A percentile compares a stretch with the other conserved stretches of the same genome.
Conservation (phyloP, 2,329 filamentous ascomycete genomes). For the Phyllosticta paracitricarpa region DNA sequence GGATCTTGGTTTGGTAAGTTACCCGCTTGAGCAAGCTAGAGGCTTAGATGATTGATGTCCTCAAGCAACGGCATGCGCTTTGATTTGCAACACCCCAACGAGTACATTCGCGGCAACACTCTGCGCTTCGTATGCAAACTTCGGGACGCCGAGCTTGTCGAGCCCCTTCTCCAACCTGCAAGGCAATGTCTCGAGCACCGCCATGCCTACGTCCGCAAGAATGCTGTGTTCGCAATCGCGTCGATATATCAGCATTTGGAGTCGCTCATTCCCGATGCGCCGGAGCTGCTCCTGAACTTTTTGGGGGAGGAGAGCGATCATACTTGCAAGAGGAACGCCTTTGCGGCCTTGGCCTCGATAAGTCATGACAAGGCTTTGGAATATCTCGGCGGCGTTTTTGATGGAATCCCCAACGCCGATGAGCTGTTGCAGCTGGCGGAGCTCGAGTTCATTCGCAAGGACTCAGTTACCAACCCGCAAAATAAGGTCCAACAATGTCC, state of each 20-base stretch:
- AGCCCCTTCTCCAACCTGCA: slow-evolving; percentile 86
- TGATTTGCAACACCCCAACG: slow-evolving; percentile 93
- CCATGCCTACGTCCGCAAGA: slow-evolving; percentile 96
- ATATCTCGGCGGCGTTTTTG: slow-evolving; percentile 82
- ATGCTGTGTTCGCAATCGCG: slow-evolving; percentile 87
- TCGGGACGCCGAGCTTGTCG: slow-evolving; percentile 88
- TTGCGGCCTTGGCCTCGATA: slow-evolving; percentile 81
- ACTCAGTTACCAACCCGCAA: slow-evolving; percentile 85
- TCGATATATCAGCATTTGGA: slow-evolving; percentile 89
- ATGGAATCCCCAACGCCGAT: slow-evolving; percentile 87
- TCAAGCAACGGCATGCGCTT: slow-evolving; percentile 92
- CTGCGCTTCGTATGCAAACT: slow-evolving; percentile 95
- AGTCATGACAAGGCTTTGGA: slow-evolving; percentile 86
- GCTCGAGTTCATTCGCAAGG: slow-evolving; percentile 94
- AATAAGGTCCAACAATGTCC: slow-evolving; percentile 63
- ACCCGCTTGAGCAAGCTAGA: slow-evolving; percentile 7
- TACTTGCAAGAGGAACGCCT: slow-evolving; percentile 96
- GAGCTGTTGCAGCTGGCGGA: slow-evolving; percentile 89
- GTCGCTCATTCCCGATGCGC: slow-evolving; percentile 85
- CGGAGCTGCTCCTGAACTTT: slow-evolving; percentile 84
- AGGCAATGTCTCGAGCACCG: slow-evolving; percentile 89
- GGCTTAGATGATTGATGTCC: slow-evolving; percentile 3
- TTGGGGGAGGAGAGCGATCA: slow-evolving; percentile 83
- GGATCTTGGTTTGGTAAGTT: slow-evolving; percentile 92
- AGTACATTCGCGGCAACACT: slow-evolving; percentile 98